phyloP scores from a whole-genome alignment of 768 basidiomycete species.

The Pisolithus marmoratus region DNA sequence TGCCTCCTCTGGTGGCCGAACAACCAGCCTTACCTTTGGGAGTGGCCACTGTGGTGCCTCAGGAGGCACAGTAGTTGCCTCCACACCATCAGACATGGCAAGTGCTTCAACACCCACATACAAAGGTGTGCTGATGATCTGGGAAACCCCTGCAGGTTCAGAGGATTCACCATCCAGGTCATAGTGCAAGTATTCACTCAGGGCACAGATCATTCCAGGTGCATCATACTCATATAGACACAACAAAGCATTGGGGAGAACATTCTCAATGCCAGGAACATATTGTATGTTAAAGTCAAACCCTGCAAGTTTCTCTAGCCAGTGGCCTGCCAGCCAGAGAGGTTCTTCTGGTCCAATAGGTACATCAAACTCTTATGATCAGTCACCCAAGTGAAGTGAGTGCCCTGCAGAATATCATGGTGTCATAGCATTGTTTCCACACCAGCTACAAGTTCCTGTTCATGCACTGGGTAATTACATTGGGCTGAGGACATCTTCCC shows the following conservation, averaged over 20 bases:
- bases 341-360: no score
- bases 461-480: constrained; percentile 38
- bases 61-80: no score
- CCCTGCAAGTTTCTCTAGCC: constrained; percentile 13
- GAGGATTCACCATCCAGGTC: not conserved
- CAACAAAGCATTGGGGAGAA: no score
- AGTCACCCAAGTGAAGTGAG: no score
- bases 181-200: not conserved
- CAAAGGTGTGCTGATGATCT: not conserved
- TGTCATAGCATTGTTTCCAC: constrained; percentile 27
- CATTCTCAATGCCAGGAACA: constrained; percentile 27
- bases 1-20: no score
- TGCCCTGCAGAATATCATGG: no score
- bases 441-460: constrained; percentile 32
- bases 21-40: not conserved
- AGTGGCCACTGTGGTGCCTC: not conserved
- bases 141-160: no score
- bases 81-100: not conserved
- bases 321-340: no score
- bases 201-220: not conserved
- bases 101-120: not conserved
- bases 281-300: constrained; percentile 19
- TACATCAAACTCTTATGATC: no score
- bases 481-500: constrained; percentile 31
- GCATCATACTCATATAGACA: not conserved